Evolutionary conservation across 176 grass and related monocot species (phyloP).

Genomic region (Panicum miliaceum): DNA sequence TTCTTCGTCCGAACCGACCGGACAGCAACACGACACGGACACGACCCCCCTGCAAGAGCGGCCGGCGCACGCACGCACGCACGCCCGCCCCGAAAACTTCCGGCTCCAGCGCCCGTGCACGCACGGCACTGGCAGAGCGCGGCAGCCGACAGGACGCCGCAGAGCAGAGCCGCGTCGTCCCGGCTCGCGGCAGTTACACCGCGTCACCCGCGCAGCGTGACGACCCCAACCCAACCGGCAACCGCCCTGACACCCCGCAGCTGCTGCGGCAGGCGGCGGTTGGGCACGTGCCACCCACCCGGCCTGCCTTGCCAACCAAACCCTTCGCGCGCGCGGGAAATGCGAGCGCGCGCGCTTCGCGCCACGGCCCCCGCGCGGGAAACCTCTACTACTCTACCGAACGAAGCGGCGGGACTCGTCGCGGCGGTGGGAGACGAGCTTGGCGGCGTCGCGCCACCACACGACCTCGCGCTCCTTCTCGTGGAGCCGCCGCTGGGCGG

Average conservation of each 20-base stretch:
- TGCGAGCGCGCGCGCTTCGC: neutral
- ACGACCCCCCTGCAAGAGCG: no score
- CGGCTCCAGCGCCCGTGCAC: no score
- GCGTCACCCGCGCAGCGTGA: constrained; percentile 46
- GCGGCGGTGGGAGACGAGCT: constrained; percentile 80
- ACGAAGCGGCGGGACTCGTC: constrained; percentile 58
- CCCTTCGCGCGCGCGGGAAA: no score
- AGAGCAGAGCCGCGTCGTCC: neutral
- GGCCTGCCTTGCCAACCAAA: no score
- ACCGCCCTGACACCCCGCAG: neutral
- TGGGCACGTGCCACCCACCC: neutral
- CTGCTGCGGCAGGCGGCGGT: neutral
- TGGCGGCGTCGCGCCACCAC: constrained; percentile 95
- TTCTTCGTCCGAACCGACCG: neutral
- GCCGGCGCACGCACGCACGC: neutral
- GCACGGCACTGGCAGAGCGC: neutral
- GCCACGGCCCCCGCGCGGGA: neutral
- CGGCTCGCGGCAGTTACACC: constrained; percentile 16
- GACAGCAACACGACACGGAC: neutral
- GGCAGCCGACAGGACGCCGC: neutral
- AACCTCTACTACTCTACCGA: neutral
- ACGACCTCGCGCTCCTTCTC: constrained; percentile 91
- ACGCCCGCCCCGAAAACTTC: neutral
- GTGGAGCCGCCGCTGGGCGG: constrained; percentile 64
- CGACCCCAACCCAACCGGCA: neutral